Evolutionary conservation across 2,329 filamentous ascomycete genomes (phyloP).

Genomic region (Thielaviopsis musarum): DNA sequence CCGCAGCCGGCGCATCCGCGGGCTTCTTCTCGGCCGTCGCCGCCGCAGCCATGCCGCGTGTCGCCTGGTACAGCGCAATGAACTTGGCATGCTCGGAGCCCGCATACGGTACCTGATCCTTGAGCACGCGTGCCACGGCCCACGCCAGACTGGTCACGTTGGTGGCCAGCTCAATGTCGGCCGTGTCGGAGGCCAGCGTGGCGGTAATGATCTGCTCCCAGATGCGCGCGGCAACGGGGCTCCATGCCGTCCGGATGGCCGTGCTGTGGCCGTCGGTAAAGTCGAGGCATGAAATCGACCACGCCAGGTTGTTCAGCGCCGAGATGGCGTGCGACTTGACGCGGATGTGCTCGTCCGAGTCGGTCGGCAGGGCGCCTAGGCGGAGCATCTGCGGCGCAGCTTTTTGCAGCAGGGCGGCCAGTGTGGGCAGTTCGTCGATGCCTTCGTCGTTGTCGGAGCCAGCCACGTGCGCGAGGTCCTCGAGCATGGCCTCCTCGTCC

Average conservation of each 20-base stretch:
- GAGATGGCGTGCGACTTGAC: slow-evolving; percentile 39
- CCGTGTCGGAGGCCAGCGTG: slow-evolving; percentile 42
- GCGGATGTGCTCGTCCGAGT: slow-evolving; percentile 24
- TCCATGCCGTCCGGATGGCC: slow-evolving; percentile 36
- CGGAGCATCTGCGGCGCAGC: slow-evolving; percentile 34
- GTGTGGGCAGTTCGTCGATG: slow-evolving; percentile 36
- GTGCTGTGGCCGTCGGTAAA: slow-evolving; percentile 37
- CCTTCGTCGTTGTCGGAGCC: slow-evolving; percentile 23
- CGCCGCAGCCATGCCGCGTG: slow-evolving; percentile 18
- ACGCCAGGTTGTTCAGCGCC: slow-evolving; percentile 49
- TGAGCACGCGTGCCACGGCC: slow-evolving; percentile 41
- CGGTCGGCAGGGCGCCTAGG: slow-evolving; percentile 25
- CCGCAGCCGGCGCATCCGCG: slow-evolving; percentile 19
- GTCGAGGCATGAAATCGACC: slow-evolving; percentile 46
- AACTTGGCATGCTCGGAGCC: slow-evolving; percentile 43
- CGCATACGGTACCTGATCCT: slow-evolving; percentile 11
- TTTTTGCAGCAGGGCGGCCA: slow-evolving; percentile 29
- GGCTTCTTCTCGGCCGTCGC: slow-evolving; percentile 13
- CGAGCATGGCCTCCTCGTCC: slow-evolving; percentile 39
- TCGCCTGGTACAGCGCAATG: slow-evolving; percentile 47
- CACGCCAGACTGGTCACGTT: slow-evolving; percentile 48
- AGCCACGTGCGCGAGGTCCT: slow-evolving; percentile 49
- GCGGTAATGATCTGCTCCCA: slow-evolving; percentile 41
- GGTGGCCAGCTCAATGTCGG: slow-evolving; percentile 43
- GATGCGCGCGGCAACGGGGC: slow-evolving; percentile 33